Evolutionary conservation across 2,329 filamentous ascomycete genomes (phyloP), one percentile per base, ranked within the genome.

Genomic region (Cytospora piceae): DNA sequence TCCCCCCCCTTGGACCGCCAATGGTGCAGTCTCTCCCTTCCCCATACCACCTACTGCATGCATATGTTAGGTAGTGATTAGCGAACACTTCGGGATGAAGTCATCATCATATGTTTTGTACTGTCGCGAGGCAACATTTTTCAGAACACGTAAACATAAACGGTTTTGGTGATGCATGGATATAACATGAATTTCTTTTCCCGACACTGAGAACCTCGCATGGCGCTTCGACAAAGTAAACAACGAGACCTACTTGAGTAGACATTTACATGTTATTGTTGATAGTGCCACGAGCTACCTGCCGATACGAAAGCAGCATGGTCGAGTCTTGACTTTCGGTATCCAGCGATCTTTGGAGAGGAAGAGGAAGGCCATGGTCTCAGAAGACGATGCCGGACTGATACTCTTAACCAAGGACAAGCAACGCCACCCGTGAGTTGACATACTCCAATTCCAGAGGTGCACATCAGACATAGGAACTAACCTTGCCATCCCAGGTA

Each of bases 401-500:
- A 46, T 46, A 46, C 42, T 46, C 20, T 46, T 46, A 17, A 22
- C 20, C 20, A 46, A 46, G 20, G 42, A 46, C 17, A n/a, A 46
- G 42, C 20, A 46, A 22, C 17, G 54, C 12, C 65, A 67, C 17
- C 63, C 63, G 65, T 46, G 20, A n/a, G 42, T 46, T 46, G 17
- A 8, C n/a, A 9, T 9, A 9, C 17, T 14, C 42, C 2, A 14
- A 17, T 8, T 2, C 4, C 42, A 46, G 20, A 46, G 1, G 8
- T 46, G 17, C 39, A 29, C 3, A 29, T 46, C 39, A n/a, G 4
- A 46, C 4, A n/a, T 6, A 20, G 11, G n/a, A 2, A 20, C 63
- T 66, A 29, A 68, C 27, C 3, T 29, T 24, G 17, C 37, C 20
- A 12, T 57, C n/a, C 7, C 68, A 84, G 83, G 24, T 90, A 89